phyloP scores from a whole-genome alignment of 805 yeast genomes.

The Priceomyces carsonii region DNA sequence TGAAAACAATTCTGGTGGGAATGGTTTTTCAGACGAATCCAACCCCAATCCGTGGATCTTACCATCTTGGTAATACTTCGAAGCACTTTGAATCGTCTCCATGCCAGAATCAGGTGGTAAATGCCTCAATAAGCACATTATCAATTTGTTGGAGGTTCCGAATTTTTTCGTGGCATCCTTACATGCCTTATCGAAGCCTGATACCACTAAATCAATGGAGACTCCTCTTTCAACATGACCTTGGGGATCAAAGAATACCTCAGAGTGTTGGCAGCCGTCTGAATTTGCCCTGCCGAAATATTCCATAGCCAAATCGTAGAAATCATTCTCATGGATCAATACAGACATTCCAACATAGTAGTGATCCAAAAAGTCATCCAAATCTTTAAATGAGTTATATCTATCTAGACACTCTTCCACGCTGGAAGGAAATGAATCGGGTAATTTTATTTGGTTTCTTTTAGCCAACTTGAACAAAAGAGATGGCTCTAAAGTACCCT shows the following conservation, averaged over 20 bases:
- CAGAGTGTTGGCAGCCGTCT: slow-evolving; percentile 70
- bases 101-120: slow-evolving; percentile 61
- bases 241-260: slow-evolving; percentile 83
- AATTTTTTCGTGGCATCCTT: slow-evolving; percentile 57
- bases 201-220: slow-evolving; percentile 56
- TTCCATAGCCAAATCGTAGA: slow-evolving; percentile 74
- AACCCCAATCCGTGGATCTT: slow-evolving; percentile 76
- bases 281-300: slow-evolving; percentile 59
- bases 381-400: slow-evolving; percentile 61
- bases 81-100: slow-evolving; percentile 55
- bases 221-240: slow-evolving; percentile 74
- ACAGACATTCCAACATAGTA: slow-evolving; percentile 83
- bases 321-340: slow-evolving; percentile 68
- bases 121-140: slow-evolving; percentile 83
- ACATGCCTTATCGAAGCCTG: slow-evolving; percentile 69
- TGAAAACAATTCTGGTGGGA: slow-evolving; percentile 69
- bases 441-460: slow-evolving; percentile 52
- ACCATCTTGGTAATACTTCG: slow-evolving; percentile 53
- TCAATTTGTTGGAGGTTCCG: slow-evolving; percentile 68
- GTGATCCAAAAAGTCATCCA: slow-evolving; percentile 77
- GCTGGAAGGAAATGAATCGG: slow-evolving; percentile 61
- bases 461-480: slow-evolving; percentile 30
- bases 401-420: slow-evolving; percentile 58
- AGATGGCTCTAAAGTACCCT: slow-evolving; percentile 11
- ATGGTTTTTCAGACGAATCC: slow-evolving; percentile 76